A percentile compares a stretch with the other conserved stretches of the same genome.
Evolutionary conservation across 768 basidiomycete species (phyloP).

Genomic region (Calocera cornea): DNA sequence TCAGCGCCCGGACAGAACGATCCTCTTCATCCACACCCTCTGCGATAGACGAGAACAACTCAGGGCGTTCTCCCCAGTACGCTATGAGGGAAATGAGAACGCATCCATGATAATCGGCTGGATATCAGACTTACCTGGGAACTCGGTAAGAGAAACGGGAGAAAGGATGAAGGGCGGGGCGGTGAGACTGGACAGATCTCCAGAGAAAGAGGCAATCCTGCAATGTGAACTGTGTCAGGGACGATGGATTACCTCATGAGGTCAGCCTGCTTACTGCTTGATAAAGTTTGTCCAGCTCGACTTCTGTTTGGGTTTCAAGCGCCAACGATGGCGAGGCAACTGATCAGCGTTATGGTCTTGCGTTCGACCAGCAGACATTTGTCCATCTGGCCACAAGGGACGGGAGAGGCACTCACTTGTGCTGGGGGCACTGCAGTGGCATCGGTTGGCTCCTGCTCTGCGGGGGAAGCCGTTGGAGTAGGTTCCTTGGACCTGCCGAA

Average conservation of each 20-base stretch:
- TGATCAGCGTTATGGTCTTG: conserved; percentile 2
- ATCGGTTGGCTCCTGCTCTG: neutral
- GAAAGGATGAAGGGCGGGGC: conserved; percentile 88
- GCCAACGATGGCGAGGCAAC: neutral
- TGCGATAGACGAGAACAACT: conserved; percentile 75
- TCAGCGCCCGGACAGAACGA: conserved; percentile 64
- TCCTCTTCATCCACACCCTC: conserved; percentile 61
- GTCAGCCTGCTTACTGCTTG: conserved; percentile 76
- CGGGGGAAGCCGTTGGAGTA: neutral
- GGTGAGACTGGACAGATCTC: conserved; percentile 72
- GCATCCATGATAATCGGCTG: neutral
- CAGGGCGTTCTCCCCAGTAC: conserved; percentile 94
- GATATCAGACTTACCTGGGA: conserved; percentile 46
- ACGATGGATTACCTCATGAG: too few relatives aligned
- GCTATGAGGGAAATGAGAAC: conserved; percentile 34
- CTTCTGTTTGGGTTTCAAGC: neutral
- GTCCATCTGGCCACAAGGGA: neutral
- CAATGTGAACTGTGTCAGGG: conserved; percentile 9
- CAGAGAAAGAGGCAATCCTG: conserved; percentile 75
- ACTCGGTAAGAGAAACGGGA: conserved; percentile 81
- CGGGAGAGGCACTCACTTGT: neutral
- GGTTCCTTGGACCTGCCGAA: conserved; percentile 2
- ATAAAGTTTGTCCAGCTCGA: conserved; percentile 76
- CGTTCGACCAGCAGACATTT: neutral
- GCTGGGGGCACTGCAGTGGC: neutral